A percentile compares a stretch with the other conserved stretches of the same genome.
phyloP scores from a whole-genome alignment of 352 stramenopile genomes.

The Phytophthora ohioensis region DNA sequence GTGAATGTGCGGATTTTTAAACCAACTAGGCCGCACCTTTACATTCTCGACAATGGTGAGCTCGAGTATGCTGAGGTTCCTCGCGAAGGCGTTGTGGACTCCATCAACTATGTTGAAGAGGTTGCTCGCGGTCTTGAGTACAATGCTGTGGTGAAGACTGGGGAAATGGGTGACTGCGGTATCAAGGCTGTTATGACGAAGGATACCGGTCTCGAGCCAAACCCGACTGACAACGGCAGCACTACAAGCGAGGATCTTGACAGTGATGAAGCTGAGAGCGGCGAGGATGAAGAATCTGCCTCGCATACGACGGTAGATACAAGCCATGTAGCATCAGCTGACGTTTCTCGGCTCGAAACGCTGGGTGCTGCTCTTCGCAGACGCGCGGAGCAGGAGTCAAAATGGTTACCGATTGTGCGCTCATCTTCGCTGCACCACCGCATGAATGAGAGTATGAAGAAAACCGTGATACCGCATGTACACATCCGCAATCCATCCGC shows the following conservation, averaged over 20 bases:
- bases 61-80: conserved; percentile 66
- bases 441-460: conserved; percentile 71
- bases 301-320: background rate
- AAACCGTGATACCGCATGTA: conserved; percentile 74
- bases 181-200: conserved; percentile 32
- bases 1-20: conserved; percentile 70
- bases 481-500: conserved; percentile 79
- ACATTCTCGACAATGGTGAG: conserved; percentile 58
- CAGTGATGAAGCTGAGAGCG: conserved; percentile 51
- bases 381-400: conserved; percentile 35
- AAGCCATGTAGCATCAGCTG: conserved; percentile 30
- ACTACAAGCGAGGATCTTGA: conserved; percentile 15
- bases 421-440: conserved; percentile 56
- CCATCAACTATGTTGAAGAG: conserved; percentile 74
- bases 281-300: conserved; percentile 41
- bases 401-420: conserved; percentile 48
- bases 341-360: conserved; percentile 64
- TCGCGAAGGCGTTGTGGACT: conserved; percentile 54
- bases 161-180: conserved; percentile 18
- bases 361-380: conserved; percentile 64
- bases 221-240: conserved; percentile 52
- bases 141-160: conserved; percentile 19
- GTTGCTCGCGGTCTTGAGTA: conserved; percentile 70
- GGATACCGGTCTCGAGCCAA: conserved; percentile 60
- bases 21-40: conserved; percentile 57